Percentiles rank a stretch among this genome's conserved stretches.
Conservation (phyloP, 129 eudicot species). For the Artemisia annua region DNA sequence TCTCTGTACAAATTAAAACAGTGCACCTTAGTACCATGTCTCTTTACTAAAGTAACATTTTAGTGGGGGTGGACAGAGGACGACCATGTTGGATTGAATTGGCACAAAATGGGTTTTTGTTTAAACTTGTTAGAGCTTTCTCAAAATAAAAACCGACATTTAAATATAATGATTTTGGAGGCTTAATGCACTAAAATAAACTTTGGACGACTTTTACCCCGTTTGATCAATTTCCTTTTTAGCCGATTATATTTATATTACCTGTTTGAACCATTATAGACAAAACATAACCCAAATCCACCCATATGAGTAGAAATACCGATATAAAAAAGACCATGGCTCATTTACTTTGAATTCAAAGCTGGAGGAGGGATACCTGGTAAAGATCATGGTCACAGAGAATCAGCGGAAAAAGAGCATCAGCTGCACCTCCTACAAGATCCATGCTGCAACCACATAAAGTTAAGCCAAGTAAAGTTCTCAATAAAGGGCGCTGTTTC, state of each 20-base stretch:
- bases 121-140: too few relatives aligned
- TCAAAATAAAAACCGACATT: too few relatives aligned
- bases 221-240: not conserved
- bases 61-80: too few relatives aligned
- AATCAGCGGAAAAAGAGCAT: constrained; percentile 92
- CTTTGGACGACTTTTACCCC: not conserved
- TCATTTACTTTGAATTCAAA: not conserved
- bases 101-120: too few relatives aligned
- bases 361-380: constrained; percentile 57
- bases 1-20: constrained; percentile 44
- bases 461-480: not conserved
- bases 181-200: too few relatives aligned
- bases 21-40: too few relatives aligned
- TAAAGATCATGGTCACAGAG: constrained; percentile 86
- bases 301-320: too few relatives aligned
- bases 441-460: constrained; percentile 60
- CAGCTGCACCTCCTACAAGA: constrained; percentile 93
- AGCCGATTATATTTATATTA: not conserved
- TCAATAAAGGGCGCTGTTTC: not conserved
- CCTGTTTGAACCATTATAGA: not conserved
- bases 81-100: too few relatives aligned
- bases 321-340: not conserved
- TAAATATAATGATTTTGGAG: too few relatives aligned
- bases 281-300: not conserved
- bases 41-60: too few relatives aligned